Conservation (phyloP, 352 stramenopile species). For the Pythium biforme region DNA sequence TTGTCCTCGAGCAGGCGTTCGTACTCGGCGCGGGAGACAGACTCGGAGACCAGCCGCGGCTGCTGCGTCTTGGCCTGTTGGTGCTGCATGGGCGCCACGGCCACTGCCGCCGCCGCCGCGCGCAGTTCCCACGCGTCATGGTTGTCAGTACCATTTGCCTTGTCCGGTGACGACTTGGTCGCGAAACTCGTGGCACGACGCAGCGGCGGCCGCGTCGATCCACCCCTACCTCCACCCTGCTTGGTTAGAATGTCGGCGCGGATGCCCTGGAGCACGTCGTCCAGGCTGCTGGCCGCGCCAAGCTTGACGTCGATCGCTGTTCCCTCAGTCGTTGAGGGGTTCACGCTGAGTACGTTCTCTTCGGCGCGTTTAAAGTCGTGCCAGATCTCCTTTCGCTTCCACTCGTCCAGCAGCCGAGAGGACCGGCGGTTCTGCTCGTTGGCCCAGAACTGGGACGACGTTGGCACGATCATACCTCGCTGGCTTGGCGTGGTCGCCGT, state of each 20-base stretch:
- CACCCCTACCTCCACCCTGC: not conserved
- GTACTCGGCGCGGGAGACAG: slow-evolving; percentile 30
- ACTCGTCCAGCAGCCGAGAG: slow-evolving; percentile 61
- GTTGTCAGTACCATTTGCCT: no score
- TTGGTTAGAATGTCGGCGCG: slow-evolving; percentile 1
- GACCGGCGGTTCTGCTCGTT: slow-evolving; percentile 33
- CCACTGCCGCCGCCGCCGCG: no score
- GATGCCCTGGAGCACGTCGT: not conserved
- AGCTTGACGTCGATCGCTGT: not conserved
- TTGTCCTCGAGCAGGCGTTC: slow-evolving; percentile 46
- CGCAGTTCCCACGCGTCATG: no score
- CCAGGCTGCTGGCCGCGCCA: not conserved
- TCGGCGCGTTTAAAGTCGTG: slow-evolving; percentile 68
- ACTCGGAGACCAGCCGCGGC: not conserved
- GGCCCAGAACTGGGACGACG: slow-evolving; percentile 44
- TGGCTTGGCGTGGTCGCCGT: not conserved
- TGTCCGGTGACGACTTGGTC: not conserved
- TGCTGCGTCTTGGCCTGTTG: no score
- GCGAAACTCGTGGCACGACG: slow-evolving; percentile 11
- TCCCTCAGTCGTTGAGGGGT: no score
- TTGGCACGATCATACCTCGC: slow-evolving; percentile 14
- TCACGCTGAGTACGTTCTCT: slow-evolving; percentile 37
- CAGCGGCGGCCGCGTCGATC: not conserved
- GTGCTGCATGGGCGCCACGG: no score
- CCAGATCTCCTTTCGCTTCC: slow-evolving; percentile 76